Base-by-base conservation (phyloP, 192 early-diverging fungal genomes). In the Nowakowskiella sp. region DNA sequence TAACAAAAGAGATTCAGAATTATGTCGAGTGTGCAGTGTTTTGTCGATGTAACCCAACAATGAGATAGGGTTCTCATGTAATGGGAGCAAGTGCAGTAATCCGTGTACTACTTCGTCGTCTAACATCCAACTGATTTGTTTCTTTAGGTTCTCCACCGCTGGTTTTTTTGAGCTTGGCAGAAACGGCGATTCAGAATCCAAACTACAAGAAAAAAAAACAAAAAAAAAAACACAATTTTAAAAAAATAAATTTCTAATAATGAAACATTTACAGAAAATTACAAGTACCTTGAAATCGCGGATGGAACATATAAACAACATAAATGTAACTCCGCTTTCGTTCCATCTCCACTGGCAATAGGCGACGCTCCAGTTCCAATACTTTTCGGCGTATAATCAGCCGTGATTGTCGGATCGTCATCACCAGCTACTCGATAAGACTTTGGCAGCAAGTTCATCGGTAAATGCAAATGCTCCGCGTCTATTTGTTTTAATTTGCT, bases 101-200 rank as follows among this genome's bases (percentile, higher is more conserved):
- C 74, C 68, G 58, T 84, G 78, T 72, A 89, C 80, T 19, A 89
- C 72, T 62, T 89, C 85, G 44, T 89, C 82, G 31, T 82, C 81
- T n/a, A 86, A 67, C 0, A 86, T 47, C 68, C 65, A 70, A 16
- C 80, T 72, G 9, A 89, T 56, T 28, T 76, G 62, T 1, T 67
- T 55, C 43, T 73, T 71, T 1, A 57, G 62, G 34, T 55, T 53
- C 19, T 66, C 53, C 29, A 66, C 57, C 19, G 55, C 60, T 8
- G 47, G 51, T 29, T 77, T 51, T 44, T 54, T 65, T 31, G 67
- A 61, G 16, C 48, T 53, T 24, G 24, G 66, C 34, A 47, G 31
- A 7, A 43, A 16, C 13, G 60, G 30, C 19, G 36, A 0, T 53
- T 59, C 32, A 29, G 44, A 33, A 23, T 10, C n/a, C 5, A 16